phyloP scores from a whole-genome alignment of 139 green algal species.

The Dunaliella primolecta region DNA sequence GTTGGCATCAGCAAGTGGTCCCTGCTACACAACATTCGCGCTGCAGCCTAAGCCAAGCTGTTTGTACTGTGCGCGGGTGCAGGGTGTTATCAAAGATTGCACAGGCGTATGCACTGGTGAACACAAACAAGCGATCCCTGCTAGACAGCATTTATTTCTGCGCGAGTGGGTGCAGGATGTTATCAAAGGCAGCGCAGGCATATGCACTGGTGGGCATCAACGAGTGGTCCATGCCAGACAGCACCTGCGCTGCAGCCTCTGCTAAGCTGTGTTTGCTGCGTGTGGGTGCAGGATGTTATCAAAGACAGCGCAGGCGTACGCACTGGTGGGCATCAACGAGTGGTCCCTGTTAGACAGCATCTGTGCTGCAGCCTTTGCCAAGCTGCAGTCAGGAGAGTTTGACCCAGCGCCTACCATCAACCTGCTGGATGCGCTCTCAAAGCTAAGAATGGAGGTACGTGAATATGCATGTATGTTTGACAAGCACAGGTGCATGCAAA shows the following conservation, averaged over 20 bases:
- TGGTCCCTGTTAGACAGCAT: conserved; percentile 1
- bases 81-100: too few species aligned
- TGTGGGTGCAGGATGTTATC: neutral
- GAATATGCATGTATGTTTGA: neutral
- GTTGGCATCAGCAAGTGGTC: too few species aligned
- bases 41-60: too few species aligned
- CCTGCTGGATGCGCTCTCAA: conserved; percentile 9
- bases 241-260: neutral
- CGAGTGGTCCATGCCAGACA: too few species aligned
- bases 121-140: too few species aligned
- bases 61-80: too few species aligned
- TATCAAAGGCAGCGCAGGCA: too few species aligned
- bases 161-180: neutral
- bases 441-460: neutral
- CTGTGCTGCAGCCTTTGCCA: neutral
- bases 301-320: neutral
- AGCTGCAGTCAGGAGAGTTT: neutral
- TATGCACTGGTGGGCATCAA: too few species aligned
- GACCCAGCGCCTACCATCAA: neutral
- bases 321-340: neutral
- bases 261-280: neutral
- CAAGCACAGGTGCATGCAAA: neutral
- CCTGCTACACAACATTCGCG: too few species aligned
- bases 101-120: too few species aligned
- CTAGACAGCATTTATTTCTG: too few species aligned